Evolutionary conservation across 371 early-diverging fungal genomes (phyloP).

Genomic region (Mortierella sp.): DNA sequence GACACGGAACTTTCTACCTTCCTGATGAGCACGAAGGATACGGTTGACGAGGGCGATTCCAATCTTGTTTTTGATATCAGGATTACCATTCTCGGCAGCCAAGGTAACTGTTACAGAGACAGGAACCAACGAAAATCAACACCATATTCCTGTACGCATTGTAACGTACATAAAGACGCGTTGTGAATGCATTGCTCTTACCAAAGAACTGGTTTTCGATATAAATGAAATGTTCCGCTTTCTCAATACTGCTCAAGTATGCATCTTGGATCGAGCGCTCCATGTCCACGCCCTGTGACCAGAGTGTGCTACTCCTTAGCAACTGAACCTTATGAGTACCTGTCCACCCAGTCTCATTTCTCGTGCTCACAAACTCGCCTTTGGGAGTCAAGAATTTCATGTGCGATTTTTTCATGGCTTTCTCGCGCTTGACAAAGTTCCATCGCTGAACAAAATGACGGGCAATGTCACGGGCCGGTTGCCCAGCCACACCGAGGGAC

Average conservation of each 20-base stretch:
- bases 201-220: constrained; percentile 98
- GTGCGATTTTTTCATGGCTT: constrained; percentile 68
- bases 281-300: constrained; percentile 73
- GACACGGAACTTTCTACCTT: constrained; percentile 81
- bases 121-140: no score
- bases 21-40: constrained; percentile 80
- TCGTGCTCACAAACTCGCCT: constrained; percentile 80
- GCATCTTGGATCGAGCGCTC: constrained; percentile 90
- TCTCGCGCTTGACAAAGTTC: constrained; percentile 85
- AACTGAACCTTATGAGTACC: constrained; percentile 79
- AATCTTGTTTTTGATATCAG: constrained; percentile 80
- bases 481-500: constrained; percentile 60
- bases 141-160: no score
- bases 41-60: constrained; percentile 85
- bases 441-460: constrained; percentile 94
- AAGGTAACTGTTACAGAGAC: constrained; percentile 62
- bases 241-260: constrained; percentile 79
- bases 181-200: constrained; percentile 40
- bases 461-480: constrained; percentile 86
- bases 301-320: constrained; percentile 73
- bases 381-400: constrained; percentile 84
- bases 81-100: constrained; percentile 68
- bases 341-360: constrained; percentile 73
- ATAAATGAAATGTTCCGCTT: constrained; percentile 88
- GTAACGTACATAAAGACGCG: neutral